Conservation (phyloP, 2,329 filamentous ascomycete species). For the Arthrobotrys pseudoclavata region DNA sequence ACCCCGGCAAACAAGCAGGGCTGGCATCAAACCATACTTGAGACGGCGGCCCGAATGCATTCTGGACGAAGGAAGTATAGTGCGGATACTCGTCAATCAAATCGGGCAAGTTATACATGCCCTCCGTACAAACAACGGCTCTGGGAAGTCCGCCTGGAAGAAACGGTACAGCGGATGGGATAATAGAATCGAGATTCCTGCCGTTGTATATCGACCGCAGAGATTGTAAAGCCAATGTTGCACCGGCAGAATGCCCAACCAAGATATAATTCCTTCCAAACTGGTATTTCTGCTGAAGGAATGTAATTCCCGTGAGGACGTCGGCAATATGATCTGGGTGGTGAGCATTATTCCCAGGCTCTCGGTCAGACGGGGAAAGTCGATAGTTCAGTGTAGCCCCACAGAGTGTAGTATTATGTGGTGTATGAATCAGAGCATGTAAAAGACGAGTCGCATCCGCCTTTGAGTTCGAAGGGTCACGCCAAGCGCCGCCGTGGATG, state of each 20-base stretch:
- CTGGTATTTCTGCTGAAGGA: conserved; percentile 69
- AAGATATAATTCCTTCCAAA: conserved; percentile 71
- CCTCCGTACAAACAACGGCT: conserved; percentile 74
- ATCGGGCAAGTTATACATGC: conserved; percentile 76
- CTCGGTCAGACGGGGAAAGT: conserved; percentile 68
- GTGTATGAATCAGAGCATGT: conserved; percentile 59
- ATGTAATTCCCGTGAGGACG: conserved; percentile 70
- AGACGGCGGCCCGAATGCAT: conserved; percentile 73
- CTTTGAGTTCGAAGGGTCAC: conserved; percentile 71
- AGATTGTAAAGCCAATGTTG: conserved; percentile 75
- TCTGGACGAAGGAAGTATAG: conserved; percentile 73
- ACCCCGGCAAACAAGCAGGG: conserved; percentile 67
- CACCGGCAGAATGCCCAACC: conserved; percentile 75
- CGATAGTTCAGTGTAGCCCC: conserved; percentile 77
- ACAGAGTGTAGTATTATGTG: conserved; percentile 67
- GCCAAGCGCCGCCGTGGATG: conserved; percentile 76
- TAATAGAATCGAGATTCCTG: conserved; percentile 56
- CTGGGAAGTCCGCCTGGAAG: conserved; percentile 67
- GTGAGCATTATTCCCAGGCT: conserved; percentile 66
- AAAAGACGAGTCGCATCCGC: conserved; percentile 69
- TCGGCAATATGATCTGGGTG: conserved; percentile 76
- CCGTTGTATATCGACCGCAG: conserved; percentile 66
- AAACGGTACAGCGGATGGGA: conserved; percentile 57
- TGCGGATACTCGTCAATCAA: conserved; percentile 69
- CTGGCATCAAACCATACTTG: conserved; percentile 70